These are phyloP conservation scores for Colletotrichum shisoi DNA, from an alignment of 2,329 filamentous ascomycete genomes.

Conservation along the genomic window DNA sequence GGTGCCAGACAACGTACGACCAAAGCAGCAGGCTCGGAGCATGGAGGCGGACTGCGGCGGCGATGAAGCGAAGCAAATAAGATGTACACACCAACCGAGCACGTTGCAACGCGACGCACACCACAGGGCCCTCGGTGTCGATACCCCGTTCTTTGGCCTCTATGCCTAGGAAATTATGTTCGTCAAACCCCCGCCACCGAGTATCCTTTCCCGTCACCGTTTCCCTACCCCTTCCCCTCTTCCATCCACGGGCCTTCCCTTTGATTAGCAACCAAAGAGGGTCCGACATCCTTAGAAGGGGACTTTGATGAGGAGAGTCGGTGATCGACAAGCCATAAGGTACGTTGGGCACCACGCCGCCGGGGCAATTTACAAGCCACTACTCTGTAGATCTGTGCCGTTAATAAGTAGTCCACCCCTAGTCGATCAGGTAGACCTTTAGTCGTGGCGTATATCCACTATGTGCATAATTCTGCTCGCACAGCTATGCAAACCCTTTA, in stretches of 20 bases:
- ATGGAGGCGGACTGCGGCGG: slow-evolving; percentile 9
- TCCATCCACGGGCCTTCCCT: slow-evolving; percentile 22
- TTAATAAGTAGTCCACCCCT: background rate
- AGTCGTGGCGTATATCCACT: background rate
- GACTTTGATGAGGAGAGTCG: slow-evolving; percentile 27
- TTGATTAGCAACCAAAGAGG: slow-evolving; percentile 26
- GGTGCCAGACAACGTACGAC: background rate
- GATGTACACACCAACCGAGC: background rate
- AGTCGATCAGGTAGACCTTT: background rate
- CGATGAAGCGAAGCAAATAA: slow-evolving; percentile 25
- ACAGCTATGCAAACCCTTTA: background rate
- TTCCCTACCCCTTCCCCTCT: slow-evolving; percentile 12
- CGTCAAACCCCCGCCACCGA: slow-evolving; percentile 31
- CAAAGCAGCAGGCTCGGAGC: slow-evolving; percentile 11
- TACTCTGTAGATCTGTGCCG: slow-evolving; percentile 8
- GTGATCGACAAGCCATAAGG: slow-evolving; percentile 33
- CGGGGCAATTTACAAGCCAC: slow-evolving; percentile 19
- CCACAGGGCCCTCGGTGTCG: background rate
- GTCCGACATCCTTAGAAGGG: slow-evolving; percentile 25
- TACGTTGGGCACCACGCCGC: slow-evolving; percentile 24
- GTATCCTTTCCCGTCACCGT: slow-evolving; percentile 31
- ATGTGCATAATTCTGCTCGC: background rate
- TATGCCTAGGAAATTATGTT: slow-evolving; percentile 35
- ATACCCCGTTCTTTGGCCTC: slow-evolving; percentile 5
- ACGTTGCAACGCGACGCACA: slow-evolving; percentile 4